A percentile compares a stretch with the other conserved stretches of the same genome.
phyloP scores from a whole-genome alignment of 75 land plant species.

The Picea glauca region DNA sequence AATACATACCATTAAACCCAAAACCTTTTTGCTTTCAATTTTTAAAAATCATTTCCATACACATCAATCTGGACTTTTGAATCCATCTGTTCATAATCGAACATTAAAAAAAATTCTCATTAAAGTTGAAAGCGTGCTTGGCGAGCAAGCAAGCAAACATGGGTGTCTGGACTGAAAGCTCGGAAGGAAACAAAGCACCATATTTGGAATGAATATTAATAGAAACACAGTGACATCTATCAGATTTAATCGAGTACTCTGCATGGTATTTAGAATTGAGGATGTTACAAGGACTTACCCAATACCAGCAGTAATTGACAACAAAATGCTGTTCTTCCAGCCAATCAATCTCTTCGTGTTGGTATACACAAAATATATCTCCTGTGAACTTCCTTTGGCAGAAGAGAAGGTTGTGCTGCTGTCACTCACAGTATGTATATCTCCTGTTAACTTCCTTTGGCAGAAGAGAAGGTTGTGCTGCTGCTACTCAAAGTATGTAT shows the following conservation, averaged over 20 bases:
- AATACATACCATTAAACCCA: background rate
- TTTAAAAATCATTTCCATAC: too few relatives aligned
- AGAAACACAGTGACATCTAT: too few relatives aligned
- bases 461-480: background rate
- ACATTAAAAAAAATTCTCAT: too few relatives aligned
- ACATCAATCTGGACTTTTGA: too few relatives aligned
- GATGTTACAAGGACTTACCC: background rate
- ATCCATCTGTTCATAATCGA: too few relatives aligned
- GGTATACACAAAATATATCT: constrained; percentile 3
- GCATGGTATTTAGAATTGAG: background rate
- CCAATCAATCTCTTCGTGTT: background rate
- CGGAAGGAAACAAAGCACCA: background rate
- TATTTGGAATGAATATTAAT: too few relatives aligned
- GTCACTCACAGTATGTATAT: background rate
- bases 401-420: background rate
- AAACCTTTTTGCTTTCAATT: background rate
- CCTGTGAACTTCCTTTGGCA: background rate
- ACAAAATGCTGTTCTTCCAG: background rate
- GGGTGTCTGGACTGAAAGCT: background rate
- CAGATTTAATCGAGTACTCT: too few relatives aligned
- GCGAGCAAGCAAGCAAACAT: background rate
- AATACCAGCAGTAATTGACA: background rate
- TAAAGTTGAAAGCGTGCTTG: too few relatives aligned
- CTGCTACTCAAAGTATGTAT: background rate
- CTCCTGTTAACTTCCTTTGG: background rate